These are phyloP conservation scores for Jackrogersella multiformis DNA, from an alignment of 495 filamentous ascomycete species.

Conservation along the genomic window DNA sequence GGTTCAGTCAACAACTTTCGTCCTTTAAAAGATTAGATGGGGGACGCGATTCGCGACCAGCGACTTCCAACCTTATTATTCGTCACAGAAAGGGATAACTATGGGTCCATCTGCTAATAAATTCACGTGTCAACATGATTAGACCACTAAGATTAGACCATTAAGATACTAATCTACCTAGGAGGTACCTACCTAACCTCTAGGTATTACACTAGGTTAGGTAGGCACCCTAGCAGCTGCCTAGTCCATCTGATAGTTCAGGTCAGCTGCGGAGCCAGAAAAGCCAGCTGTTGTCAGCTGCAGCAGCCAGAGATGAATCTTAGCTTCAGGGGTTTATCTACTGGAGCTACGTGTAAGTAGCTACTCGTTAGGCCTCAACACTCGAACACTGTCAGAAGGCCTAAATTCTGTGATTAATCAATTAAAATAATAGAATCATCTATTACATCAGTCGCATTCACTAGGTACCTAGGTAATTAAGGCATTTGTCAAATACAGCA, in stretches of 20 bases:
- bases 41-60: conserved; percentile 48
- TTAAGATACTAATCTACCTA: no score
- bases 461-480: neutral
- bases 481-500: neutral
- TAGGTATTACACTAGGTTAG: no score
- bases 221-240: no score
- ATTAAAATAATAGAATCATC: neutral
- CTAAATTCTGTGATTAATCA: no score
- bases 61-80: conserved; percentile 25
- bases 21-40: conserved; percentile 28
- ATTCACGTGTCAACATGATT: conserved; percentile 40
- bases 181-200: no score
- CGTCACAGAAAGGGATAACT: conserved; percentile 20
- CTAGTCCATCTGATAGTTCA: no score
- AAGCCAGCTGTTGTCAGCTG: neutral
- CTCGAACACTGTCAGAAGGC: neutral
- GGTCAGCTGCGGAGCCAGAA: neutral
- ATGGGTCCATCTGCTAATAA: conserved; percentile 28
- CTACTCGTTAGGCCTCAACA: conserved; percentile 4
- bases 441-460: neutral
- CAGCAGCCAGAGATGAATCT: neutral
- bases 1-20: conserved; percentile 39
- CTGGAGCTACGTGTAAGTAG: conserved; percentile 2
- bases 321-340: neutral
- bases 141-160: neutral